Base-by-base conservation (phyloP, 2,329 filamentous ascomycete genomes). In the Tothia fuscella region DNA sequence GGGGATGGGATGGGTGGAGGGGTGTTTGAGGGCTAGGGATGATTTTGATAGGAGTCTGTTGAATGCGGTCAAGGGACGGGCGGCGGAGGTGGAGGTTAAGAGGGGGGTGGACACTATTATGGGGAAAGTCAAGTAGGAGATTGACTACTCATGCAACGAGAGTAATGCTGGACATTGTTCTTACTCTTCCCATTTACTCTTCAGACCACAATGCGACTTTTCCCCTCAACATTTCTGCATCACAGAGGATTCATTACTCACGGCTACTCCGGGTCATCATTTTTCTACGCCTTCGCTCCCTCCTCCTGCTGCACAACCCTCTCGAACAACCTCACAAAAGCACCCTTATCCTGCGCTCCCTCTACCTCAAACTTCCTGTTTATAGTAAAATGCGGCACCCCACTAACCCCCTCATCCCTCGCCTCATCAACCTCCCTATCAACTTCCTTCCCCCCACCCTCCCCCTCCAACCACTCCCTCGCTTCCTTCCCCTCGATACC, bases 1-100 rank as follows among this genome's bases (percentile, higher is more conserved):
- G 57, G 86, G 93, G 60, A 79, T 96, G 45, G 81, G 79, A 34
- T 98, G 91, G 91, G 87, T 98, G 6, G 93, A 98, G 68, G 82
- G 84, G 5, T 89, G 94, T 36, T 58, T 98, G 48, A 74, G 88
- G 50, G 72, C 78, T 2, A 71, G 93, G 51, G 91, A 98, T 60
- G 91, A 98, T 65, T 96, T 93, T 63, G 91, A 96, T 61, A 72
- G 89, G 50, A 74, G 76, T 46, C 86, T 96, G 83, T 62, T 96
- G 48, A 91, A 86, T 56, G 74, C 77, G 14, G 81, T 96, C 37
- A 96, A 96, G 69, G 78, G 78, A 2, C 76, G 80, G 57, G 89
- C 88, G n/a, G 88, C 86, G 6, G 83, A 86, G 61, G 74, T 93
- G 50, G 79, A 82, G 45, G 78, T 88, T 2, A 80, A 82, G 47